These are phyloP conservation scores for Vigna unguiculata DNA, from an alignment of 306 rosid genomes.

Conservation along the genomic window DNA sequence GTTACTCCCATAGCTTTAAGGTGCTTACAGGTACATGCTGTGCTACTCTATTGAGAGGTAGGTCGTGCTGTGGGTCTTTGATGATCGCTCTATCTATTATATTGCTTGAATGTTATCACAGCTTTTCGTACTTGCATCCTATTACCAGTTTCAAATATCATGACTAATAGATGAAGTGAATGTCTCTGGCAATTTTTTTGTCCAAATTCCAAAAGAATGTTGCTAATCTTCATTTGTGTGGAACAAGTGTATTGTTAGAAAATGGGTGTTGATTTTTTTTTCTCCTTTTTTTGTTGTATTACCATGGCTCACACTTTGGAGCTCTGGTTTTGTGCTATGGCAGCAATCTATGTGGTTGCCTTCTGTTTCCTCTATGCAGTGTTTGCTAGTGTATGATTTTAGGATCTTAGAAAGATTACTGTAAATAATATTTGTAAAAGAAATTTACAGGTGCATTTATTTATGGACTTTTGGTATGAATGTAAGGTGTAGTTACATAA, in stretches of 20 bases:
- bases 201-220: constrained; percentile 13
- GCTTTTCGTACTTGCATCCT: constrained; percentile 5
- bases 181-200: constrained; percentile 4
- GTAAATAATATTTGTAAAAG: constrained; percentile 42
- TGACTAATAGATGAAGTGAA: constrained; percentile 30
- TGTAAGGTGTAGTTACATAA: constrained; percentile 43
- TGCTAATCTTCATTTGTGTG: constrained; percentile 6
- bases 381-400: constrained; percentile 35
- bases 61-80: constrained; percentile 84
- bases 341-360: constrained; percentile 34
- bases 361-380: constrained; percentile 29
- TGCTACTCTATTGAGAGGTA: constrained; percentile 90
- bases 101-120: constrained; percentile 64
- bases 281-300: neutral
- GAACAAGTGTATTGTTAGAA: neutral
- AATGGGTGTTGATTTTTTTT: neutral
- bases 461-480: constrained; percentile 39
- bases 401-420: constrained; percentile 23
- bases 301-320: constrained; percentile 26
- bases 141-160: constrained; percentile 9
- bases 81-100: constrained; percentile 76
- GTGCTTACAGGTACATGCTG: constrained; percentile 87
- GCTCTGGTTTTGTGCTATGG: constrained; percentile 38
- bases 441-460: constrained; percentile 39
- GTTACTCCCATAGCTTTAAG: constrained; percentile 74